Conservation (phyloP, 768 basidiomycete species). For the Lentinula aciculospora region DNA sequence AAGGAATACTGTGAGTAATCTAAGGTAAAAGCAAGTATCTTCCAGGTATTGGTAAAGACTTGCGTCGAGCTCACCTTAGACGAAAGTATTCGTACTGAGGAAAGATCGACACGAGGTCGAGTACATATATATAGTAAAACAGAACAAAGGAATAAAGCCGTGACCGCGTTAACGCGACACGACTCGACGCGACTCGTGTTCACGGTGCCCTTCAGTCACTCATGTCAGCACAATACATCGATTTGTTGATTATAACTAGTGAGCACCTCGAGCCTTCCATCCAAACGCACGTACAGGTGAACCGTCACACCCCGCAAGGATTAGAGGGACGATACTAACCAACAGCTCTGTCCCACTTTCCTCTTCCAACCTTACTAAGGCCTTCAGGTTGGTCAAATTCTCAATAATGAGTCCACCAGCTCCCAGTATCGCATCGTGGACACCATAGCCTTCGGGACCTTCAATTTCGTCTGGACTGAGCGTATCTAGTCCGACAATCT, state of each 20-base stretch:
- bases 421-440: conserved; percentile 59
- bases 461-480: conserved; percentile 60
- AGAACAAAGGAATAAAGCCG: not conserved
- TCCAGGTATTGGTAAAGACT: not conserved
- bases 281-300: conserved; percentile 71
- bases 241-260: not conserved
- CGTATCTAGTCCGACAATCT: conserved; percentile 57
- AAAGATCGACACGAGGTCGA: not conserved
- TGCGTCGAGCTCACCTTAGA: not conserved
- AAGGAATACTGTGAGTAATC: not conserved
- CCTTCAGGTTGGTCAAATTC: conserved; percentile 55
- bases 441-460: conserved; percentile 36
- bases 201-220: not conserved
- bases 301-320: conserved; percentile 54
- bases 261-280: conserved; percentile 21
- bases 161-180: not conserved
- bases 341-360: conserved; percentile 31
- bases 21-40: not conserved
- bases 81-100: not conserved
- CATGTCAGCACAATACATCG: not conserved
- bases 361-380: not conserved
- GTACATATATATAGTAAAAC: not conserved
- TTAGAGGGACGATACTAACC: conserved; percentile 56
- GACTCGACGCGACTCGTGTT: not conserved
- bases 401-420: conserved; percentile 62